Evolutionary conservation across 1,284 basidiomycete species (phyloP).

Genomic region (Trichosporon ovoides): DNA sequence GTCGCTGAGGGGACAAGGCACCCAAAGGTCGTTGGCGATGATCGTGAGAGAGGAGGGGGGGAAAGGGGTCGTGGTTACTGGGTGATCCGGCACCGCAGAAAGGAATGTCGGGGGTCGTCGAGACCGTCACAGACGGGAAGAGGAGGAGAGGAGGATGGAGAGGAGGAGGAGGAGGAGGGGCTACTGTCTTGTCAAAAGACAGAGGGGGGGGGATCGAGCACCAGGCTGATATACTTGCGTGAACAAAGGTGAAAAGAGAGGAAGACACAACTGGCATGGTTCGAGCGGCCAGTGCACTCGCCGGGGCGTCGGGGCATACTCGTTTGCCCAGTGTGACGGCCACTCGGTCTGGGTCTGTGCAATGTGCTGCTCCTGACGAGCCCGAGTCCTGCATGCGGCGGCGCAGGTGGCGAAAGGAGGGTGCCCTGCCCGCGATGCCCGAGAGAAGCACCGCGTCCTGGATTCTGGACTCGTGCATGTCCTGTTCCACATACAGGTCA

Average conservation of each 20-base stretch:
- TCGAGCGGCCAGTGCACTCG: background rate
- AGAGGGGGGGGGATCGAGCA: background rate
- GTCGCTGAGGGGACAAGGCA: background rate
- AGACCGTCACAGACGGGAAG: conserved; percentile 5
- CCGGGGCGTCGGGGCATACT: background rate
- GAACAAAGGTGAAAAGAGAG: background rate
- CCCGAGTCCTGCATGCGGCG: too few species aligned
- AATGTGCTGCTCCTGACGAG: too few species aligned
- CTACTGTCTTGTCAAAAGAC: conserved; percentile 5
- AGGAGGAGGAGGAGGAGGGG: conserved; percentile 5
- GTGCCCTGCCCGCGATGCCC: too few species aligned
- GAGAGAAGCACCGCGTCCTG: too few species aligned
- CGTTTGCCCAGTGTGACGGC: too few species aligned
- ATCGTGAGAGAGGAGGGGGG: background rate
- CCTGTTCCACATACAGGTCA: too few species aligned
- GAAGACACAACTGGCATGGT: background rate
- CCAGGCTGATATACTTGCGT: background rate
- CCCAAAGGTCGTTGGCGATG: background rate
- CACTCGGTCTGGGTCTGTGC: too few species aligned
- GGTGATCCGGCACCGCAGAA: conserved; percentile 3
- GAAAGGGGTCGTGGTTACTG: background rate
- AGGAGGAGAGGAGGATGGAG: background rate
- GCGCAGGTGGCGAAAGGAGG: too few species aligned
- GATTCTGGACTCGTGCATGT: too few species aligned
- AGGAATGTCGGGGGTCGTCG: conserved; percentile 6